These are phyloP conservation scores for Dichomitus squalens DNA, from an alignment of 1,284 basidiomycete genomes.

Conservation along the genomic window DNA sequence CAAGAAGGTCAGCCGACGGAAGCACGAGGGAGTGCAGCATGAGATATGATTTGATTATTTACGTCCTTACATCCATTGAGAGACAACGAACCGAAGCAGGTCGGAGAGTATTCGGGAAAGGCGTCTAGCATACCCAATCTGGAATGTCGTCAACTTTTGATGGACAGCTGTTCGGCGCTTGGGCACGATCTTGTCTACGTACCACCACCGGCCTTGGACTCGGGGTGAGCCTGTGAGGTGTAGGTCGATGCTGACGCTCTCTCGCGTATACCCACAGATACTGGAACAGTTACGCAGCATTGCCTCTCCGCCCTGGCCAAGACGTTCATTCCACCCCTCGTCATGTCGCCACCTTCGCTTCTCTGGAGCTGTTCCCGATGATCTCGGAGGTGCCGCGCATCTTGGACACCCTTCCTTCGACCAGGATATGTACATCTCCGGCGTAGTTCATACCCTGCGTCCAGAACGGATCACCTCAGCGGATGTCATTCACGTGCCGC, in stretches of 20 bases:
- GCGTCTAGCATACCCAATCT: too few relatives aligned
- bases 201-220: neutral
- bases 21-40: too few relatives aligned
- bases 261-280: neutral
- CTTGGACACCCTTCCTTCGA: neutral
- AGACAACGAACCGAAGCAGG: too few relatives aligned
- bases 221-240: neutral
- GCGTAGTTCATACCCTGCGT: neutral
- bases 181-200: too few relatives aligned
- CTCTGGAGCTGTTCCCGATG: neutral
- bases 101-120: too few relatives aligned
- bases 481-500: neutral
- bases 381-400: neutral
- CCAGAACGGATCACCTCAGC: neutral
- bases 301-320: neutral
- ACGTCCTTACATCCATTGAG: too few relatives aligned
- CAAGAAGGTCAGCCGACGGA: too few relatives aligned
- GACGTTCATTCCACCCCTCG: neutral
- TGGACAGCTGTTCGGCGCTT: too few relatives aligned
- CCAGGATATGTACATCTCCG: neutral
- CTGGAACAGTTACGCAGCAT: neutral
- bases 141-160: too few relatives aligned
- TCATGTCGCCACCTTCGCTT: neutral
- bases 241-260: neutral
- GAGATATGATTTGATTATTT: too few relatives aligned